These are phyloP conservation scores for Lactarius hatsudake DNA, from an alignment of 768 basidiomycete species.

Conservation along the genomic window DNA sequence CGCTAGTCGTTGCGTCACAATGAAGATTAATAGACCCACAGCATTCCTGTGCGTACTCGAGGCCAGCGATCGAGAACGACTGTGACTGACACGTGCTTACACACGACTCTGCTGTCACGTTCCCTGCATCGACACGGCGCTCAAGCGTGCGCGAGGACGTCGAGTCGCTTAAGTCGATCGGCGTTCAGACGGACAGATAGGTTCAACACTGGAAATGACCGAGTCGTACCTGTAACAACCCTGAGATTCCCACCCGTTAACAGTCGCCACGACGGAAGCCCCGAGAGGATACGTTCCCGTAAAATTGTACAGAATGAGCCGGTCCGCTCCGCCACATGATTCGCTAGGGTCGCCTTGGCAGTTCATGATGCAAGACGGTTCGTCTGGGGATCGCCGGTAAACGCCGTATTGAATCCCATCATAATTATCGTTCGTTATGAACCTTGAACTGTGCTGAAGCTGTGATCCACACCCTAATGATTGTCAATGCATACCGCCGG, in stretches of 20 bases:
- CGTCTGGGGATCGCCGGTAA: neutral
- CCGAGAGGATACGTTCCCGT: neutral
- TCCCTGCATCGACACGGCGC: constrained; percentile 6
- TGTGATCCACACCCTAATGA: neutral
- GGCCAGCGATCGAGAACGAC: constrained; percentile 4
- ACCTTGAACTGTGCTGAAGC: neutral
- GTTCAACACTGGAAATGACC: neutral
- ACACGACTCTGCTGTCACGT: constrained; percentile 13
- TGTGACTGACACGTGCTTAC: neutral
- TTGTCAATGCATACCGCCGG: neutral
- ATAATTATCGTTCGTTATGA: neutral
- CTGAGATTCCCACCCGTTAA: neutral
- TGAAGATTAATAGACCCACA: neutral
- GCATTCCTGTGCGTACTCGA: constrained; percentile 11
- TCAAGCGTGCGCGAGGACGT: no score
- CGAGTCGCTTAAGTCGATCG: neutral
- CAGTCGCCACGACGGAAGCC: neutral
- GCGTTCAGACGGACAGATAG: neutral
- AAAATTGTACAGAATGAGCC: neutral
- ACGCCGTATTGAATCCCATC: neutral
- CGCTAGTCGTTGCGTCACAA: neutral
- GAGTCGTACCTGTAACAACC: neutral
- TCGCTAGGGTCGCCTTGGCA: neutral
- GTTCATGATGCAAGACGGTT: neutral
- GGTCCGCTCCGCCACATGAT: neutral